These are phyloP conservation scores for Stagonosporopsis chrysanthemi DNA, from an alignment of 2,329 filamentous ascomycete species.

Conservation along the genomic window DNA sequence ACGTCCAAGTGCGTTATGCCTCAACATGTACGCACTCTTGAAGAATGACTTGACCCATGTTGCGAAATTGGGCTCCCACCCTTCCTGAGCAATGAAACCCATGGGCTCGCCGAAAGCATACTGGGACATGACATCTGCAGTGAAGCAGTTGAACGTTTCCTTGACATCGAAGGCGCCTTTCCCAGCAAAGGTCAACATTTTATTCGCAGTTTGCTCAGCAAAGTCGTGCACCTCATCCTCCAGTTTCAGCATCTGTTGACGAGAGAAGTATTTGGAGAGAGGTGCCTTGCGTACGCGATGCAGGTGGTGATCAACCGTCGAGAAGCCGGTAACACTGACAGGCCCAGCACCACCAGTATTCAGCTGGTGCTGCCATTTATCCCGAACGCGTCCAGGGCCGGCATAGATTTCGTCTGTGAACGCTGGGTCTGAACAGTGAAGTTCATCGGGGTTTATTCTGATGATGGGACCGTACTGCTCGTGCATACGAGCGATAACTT, in stretches of 20 bases:
- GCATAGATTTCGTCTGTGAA: slow-evolving; percentile 48
- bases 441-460: slow-evolving; percentile 45
- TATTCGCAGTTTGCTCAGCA: slow-evolving; percentile 25
- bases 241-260: slow-evolving; percentile 38
- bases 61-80: slow-evolving; percentile 38
- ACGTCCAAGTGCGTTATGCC: slow-evolving; percentile 32
- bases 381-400: slow-evolving; percentile 29
- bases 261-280: slow-evolving; percentile 49
- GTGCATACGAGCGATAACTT: slow-evolving; percentile 45
- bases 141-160: slow-evolving; percentile 39
- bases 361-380: slow-evolving; percentile 36
- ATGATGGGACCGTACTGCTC: slow-evolving; percentile 43
- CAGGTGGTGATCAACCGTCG: slow-evolving; percentile 39
- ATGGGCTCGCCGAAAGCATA: slow-evolving; percentile 39
- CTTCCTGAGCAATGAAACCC: slow-evolving; percentile 38
- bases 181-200: slow-evolving; percentile 30
- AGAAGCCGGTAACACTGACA: slow-evolving; percentile 36
- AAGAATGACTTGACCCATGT: slow-evolving; percentile 39
- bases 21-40: slow-evolving; percentile 40
- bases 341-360: slow-evolving; percentile 38
- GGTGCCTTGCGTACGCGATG: slow-evolving; percentile 44
- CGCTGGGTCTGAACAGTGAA: slow-evolving; percentile 42
- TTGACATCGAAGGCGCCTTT: slow-evolving; percentile 36
- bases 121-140: slow-evolving; percentile 37
- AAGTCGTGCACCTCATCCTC: slow-evolving; percentile 33